Base-by-base conservation (phyloP, 306 rosid species). In the Begonia peltatifolia region DNA sequence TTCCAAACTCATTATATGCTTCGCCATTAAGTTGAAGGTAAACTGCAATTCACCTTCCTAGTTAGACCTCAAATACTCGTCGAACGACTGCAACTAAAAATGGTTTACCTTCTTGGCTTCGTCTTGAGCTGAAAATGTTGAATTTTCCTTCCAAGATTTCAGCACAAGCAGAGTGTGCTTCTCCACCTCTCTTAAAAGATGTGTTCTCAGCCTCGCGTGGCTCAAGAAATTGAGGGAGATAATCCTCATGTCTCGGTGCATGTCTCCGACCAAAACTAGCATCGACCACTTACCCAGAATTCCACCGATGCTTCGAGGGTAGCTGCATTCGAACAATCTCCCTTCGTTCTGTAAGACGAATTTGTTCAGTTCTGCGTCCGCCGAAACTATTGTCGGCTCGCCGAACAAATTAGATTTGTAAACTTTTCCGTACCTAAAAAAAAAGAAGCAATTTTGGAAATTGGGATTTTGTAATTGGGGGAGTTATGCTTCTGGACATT, bases 231-330 rank as follows among this genome's bases (percentile, higher is more conserved):
- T 92, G 54, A 92, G 84, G 0, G 99, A 79, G 15, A 92, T 86
- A 36, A 53, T 67, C 60, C 99, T 70, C 99, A 92, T 86, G 54
- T 83, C 88, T 66, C 87, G 79, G 15, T 92, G 99, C 99, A 92
- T 92, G 86, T 92, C 99, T 11, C 99, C 99, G 10, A 86, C 99
- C 2, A 87, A 47, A n/a, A 92, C 99, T 72, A 92, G 52, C 99
- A 92, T 92, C 30, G 99, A 92, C 99, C 99, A 92, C 75, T 92
- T 92, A 9, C 99, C 99, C 1, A 92, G 81, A 72, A 92, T 86
- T 17, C 96, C 99, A 17, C 93, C 94, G 52, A 92, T 83, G 92
- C 99, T 92, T 71, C 78, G 70, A 1, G 99, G 99, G 41, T 92
- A 92, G 64, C 99, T 92, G 59, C 92, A 83, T 65, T 92, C 94